Evolutionary conservation across 352 stramenopile genomes (phyloP).

Genomic region (Phytophthora syringae): DNA sequence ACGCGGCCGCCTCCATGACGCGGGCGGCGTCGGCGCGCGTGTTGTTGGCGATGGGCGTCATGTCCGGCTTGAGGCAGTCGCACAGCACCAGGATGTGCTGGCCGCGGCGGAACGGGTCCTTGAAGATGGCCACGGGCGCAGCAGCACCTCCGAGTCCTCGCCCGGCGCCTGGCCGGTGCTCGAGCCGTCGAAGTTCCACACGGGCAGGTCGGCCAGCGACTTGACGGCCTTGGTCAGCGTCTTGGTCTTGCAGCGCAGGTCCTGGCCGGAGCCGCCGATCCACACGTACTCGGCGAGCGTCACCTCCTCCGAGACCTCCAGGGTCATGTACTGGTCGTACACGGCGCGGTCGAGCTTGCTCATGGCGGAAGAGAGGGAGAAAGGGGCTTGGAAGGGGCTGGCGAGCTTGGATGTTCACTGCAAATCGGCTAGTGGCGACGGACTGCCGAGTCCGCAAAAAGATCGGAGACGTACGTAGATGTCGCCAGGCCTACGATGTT

Average conservation of each 20-base stretch:
- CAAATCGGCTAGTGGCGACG: conserved; percentile 17
- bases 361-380: conserved; percentile 46
- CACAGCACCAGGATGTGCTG: conserved; percentile 98
- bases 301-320: conserved; percentile 49
- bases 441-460: not conserved
- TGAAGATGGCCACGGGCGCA: conserved; percentile 95
- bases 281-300: conserved; percentile 95
- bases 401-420: conserved; percentile 7
- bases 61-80: conserved; percentile 96
- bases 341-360: conserved; percentile 84
- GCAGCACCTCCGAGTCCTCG: conserved; percentile 97
- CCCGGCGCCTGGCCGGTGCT: conserved; percentile 97
- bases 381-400: conserved; percentile 11
- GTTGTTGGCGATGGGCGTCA: conserved; percentile 93
- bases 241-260: conserved; percentile 94
- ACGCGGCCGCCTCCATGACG: conserved; percentile 71
- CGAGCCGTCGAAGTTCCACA: conserved; percentile 98
- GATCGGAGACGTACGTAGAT: too few relatives aligned
- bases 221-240: conserved; percentile 82
- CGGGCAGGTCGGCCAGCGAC: conserved; percentile 85
- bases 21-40: conserved; percentile 79
- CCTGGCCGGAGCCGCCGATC: conserved; percentile 94
- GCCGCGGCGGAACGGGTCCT: conserved; percentile 95
- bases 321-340: conserved; percentile 83
- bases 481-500: too few relatives aligned